Evolutionary conservation across 2,329 filamentous ascomycete species (phyloP).

Genomic region (Rhinocladiella mackenziei): DNA sequence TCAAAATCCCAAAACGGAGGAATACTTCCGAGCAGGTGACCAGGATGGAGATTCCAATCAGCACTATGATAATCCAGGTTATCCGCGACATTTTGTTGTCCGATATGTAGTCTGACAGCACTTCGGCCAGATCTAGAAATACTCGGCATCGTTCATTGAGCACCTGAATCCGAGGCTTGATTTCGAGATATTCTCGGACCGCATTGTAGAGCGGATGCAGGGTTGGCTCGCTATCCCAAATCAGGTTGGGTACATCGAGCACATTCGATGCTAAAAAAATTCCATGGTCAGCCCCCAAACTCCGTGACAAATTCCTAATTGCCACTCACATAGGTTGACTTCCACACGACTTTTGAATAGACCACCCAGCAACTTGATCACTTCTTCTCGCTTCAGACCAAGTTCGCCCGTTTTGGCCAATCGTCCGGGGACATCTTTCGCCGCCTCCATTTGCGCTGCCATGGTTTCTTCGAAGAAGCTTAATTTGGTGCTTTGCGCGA

Average conservation of each 20-base stretch:
- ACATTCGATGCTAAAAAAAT: constrained; percentile 73
- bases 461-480: constrained; percentile 96
- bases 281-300: constrained; percentile 9
- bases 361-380: constrained; percentile 83
- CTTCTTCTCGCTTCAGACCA: constrained; percentile 86
- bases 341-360: constrained; percentile 93
- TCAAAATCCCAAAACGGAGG: constrained; percentile 74
- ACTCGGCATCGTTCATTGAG: constrained; percentile 96
- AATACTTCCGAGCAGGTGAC: constrained; percentile 88
- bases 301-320: background rate
- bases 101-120: constrained; percentile 84
- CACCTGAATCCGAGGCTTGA: constrained; percentile 91
- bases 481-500: constrained; percentile 93
- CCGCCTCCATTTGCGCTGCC: constrained; percentile 87
- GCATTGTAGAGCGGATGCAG: constrained; percentile 90
- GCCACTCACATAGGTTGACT: constrained; percentile 84
- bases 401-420: constrained; percentile 85
- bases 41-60: constrained; percentile 85
- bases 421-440: constrained; percentile 84
- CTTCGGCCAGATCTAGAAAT: constrained; percentile 93
- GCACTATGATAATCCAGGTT: constrained; percentile 96
- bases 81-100: constrained; percentile 86
- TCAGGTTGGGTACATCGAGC: constrained; percentile 92
- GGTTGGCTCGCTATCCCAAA: constrained; percentile 96
- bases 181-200: constrained; percentile 95